Base-by-base conservation (phyloP, 352 stramenopile species). In the Globisporangium polare region DNA sequence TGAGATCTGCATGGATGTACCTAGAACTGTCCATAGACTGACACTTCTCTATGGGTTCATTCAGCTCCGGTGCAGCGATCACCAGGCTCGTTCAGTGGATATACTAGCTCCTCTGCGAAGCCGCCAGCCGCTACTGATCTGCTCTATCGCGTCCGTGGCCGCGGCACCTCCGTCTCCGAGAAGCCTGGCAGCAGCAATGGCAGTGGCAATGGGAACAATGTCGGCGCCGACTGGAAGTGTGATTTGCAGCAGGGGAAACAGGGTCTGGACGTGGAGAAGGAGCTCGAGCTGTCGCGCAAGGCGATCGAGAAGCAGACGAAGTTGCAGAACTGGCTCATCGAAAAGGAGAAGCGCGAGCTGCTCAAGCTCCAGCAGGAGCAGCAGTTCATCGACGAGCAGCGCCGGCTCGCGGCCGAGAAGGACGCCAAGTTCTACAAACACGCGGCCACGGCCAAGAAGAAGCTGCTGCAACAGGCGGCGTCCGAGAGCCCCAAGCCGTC, bases 261-360 rank as follows among this genome's bases (percentile, higher is more conserved):
- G 60, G 57, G 66, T 63, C 33, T 86, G 49, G 78, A 82, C 31
- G 65, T 80, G 24, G 74, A 92, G 60, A 87, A 82, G 52, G 76
- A 90, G 60, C 67, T 92, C 18, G 80, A 88, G 54, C 46, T 75
- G 12, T 85, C 79, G 5, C 81, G 82, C 22, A 91, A 94, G 47
- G 87, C 87, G 17, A 94, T 96, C 59, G 86, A 93, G 61, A 96
- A 96, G 72, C 87, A 97, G 56, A 81, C 86, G 2, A 95, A 95
- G 50, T 64, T 97, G 27, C 87, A 96, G 52, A 90, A 85, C 35
- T 97, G 89, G 89, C 71, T 96, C 20, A 73, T 93, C 17, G 83
- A 96, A 56, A 97, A 97, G 56, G 90, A 97, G 60, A 77, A 82
- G 31, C 78, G 83, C 43, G 86, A 96, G 60, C 68, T 95, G 54